Evolutionary conservation across 2,329 filamentous ascomycete genomes (phyloP).

Genomic region (Periconia digitata): DNA sequence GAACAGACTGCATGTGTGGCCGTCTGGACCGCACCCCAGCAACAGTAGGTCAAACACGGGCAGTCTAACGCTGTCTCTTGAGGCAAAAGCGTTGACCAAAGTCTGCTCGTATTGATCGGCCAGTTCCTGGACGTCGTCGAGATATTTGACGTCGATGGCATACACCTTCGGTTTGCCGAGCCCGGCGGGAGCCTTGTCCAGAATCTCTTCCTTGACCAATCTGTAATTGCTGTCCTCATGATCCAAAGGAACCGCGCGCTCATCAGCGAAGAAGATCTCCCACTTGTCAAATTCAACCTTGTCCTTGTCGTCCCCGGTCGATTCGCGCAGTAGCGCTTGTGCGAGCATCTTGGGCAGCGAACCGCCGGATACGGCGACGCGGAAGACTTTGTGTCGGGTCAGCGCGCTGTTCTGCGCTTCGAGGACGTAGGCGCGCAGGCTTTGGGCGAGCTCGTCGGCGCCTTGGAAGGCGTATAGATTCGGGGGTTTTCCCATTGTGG

Average conservation of each 20-base stretch:
- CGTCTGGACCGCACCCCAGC: constrained; percentile 91
- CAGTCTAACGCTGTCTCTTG: constrained; percentile 88
- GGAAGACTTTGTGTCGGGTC: constrained; percentile 79
- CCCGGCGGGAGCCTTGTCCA: constrained; percentile 79
- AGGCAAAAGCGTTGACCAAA: constrained; percentile 83
- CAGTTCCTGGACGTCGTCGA: constrained; percentile 84
- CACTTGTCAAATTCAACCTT: constrained; percentile 78
- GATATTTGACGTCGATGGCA: constrained; percentile 69
- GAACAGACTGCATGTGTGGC: constrained; percentile 96
- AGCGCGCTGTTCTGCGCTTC: constrained; percentile 79
- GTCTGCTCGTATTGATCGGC: constrained; percentile 92
- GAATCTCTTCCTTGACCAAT: constrained; percentile 80
- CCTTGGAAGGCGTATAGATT: constrained; percentile 79
- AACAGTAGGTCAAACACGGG: constrained; percentile 94
- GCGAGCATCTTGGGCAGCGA: constrained; percentile 88
- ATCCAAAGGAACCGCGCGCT: constrained; percentile 89
- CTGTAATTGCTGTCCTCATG: constrained; percentile 93
- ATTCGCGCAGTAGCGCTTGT: constrained; percentile 71
- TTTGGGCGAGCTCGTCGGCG: constrained; percentile 69
- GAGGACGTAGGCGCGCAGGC: constrained; percentile 80
- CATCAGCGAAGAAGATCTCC: constrained; percentile 99
- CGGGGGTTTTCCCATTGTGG: constrained; percentile 49
- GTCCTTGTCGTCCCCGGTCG: constrained; percentile 56
- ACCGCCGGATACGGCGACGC: constrained; percentile 89
- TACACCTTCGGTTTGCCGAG: constrained; percentile 71